Percentiles rank a stretch among this genome's conserved stretches.
Evolutionary conservation across 768 basidiomycete genomes (phyloP).

Genomic region (Tricholoma matsutake): DNA sequence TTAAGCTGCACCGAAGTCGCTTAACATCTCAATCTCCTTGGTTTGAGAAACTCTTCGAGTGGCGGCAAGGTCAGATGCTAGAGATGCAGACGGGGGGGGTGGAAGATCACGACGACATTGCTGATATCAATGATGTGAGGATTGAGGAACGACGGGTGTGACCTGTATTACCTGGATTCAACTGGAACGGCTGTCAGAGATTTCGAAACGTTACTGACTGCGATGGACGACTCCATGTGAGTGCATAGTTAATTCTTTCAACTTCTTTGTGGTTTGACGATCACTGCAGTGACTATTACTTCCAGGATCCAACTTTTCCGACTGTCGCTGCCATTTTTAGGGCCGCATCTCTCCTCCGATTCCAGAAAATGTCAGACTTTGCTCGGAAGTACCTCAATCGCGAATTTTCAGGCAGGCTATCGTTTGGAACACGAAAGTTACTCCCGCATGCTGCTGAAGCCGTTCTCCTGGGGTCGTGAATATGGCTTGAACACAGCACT

Average conservation of each 20-base stretch:
- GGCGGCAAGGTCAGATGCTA: conserved; percentile 2
- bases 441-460: conserved; percentile 27
- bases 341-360: conserved; percentile 29
- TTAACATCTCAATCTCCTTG: conserved; percentile 18
- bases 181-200: conserved; percentile 4
- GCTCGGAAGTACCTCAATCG: conserved; percentile 23
- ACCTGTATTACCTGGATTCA: conserved; percentile 2
- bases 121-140: conserved; percentile 3
- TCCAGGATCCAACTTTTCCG: conserved; percentile 21
- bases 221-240: conserved; percentile 20
- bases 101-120: conserved; percentile 5
- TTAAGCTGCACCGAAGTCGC: conserved; percentile 24
- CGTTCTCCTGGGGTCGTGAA: conserved; percentile 27
- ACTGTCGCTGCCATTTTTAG: conserved; percentile 30
- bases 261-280: background rate
- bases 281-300: conserved; percentile 17
- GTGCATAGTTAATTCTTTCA: background rate
- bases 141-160: background rate
- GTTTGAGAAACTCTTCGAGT: conserved; percentile 22
- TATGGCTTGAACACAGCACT: conserved; percentile 26
- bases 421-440: conserved; percentile 4
- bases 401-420: conserved; percentile 27
- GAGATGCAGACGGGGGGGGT: background rate
- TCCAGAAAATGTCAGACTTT: conserved; percentile 22
- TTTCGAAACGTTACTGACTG: conserved; percentile 15